A percentile compares a stretch with the other conserved stretches of the same genome.
phyloP scores from a whole-genome alignment of 31 red algal genomes.

The Bonnemaisonia californica region DNA sequence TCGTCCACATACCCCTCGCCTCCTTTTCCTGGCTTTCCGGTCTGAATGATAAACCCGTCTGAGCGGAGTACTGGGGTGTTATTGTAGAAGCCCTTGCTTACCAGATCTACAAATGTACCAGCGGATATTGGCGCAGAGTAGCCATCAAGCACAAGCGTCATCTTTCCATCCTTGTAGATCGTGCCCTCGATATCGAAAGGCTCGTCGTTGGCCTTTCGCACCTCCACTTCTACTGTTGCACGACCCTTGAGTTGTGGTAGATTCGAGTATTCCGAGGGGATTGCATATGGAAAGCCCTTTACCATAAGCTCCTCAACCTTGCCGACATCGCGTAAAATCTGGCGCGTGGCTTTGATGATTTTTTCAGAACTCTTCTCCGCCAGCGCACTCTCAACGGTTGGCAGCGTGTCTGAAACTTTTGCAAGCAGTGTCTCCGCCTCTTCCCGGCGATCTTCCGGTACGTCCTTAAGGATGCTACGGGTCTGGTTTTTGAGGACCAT shows the following conservation, averaged over 20 bases:
- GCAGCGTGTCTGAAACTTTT: constrained; percentile 44
- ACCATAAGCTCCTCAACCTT: constrained; percentile 81
- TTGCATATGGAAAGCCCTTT: constrained; percentile 79
- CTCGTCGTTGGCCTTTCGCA: constrained; percentile 71
- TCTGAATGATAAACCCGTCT: constrained; percentile 92
- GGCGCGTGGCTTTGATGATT: constrained; percentile 32
- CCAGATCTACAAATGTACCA: constrained; percentile 91
- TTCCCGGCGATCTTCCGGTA: constrained; percentile 42
- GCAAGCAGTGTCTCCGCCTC: constrained; percentile 45
- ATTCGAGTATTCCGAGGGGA: constrained; percentile 73
- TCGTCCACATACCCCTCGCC: constrained; percentile 84
- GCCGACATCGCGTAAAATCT: constrained; percentile 75
- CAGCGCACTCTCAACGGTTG: constrained; percentile 38
- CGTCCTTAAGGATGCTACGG: constrained; percentile 52
- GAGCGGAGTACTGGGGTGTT: constrained; percentile 65
- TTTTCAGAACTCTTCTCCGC: constrained; percentile 79
- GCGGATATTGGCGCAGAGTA: constrained; percentile 92
- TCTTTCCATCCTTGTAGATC: constrained; percentile 71
- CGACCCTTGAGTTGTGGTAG: constrained; percentile 82
- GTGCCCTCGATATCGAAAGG: constrained; percentile 92
- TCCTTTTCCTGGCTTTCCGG: constrained; percentile 70
- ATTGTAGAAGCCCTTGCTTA: constrained; percentile 88
- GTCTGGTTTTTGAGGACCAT: constrained; percentile 49
- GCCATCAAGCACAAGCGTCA: constrained; percentile 92
- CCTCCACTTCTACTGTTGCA: constrained; percentile 81